These are phyloP conservation scores for Boletus smithii DNA, from an alignment of 1,284 basidiomycete genomes.

Conservation along the genomic window DNA sequence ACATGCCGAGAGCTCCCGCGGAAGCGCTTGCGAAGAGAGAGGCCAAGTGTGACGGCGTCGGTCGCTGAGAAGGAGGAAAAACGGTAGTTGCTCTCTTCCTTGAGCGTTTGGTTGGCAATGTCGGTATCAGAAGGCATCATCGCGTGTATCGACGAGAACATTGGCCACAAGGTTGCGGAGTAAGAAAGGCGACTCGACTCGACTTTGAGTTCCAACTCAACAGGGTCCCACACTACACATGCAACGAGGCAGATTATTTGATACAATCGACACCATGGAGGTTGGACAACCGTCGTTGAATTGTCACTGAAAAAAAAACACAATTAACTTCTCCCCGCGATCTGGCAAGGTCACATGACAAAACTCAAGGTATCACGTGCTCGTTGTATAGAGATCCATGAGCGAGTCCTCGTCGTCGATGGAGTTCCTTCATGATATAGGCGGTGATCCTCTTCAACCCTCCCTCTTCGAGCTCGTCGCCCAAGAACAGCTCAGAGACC, in stretches of 20 bases:
- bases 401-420: too few species aligned
- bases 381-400: too few species aligned
- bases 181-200: slow-evolving; percentile 8
- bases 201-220: background rate
- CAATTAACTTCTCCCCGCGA: too few species aligned
- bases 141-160: slow-evolving; percentile 57
- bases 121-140: slow-evolving; percentile 67
- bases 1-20: slow-evolving; percentile 65
- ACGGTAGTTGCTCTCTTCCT: slow-evolving; percentile 64
- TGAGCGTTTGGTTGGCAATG: slow-evolving; percentile 63
- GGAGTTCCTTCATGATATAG: slow-evolving; percentile 79
- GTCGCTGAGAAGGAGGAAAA: slow-evolving; percentile 70
- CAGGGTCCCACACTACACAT: too few species aligned
- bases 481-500: slow-evolving; percentile 89
- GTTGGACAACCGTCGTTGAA: too few species aligned
- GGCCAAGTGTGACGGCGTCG: slow-evolving; percentile 75
- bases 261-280: too few species aligned
- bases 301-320: too few species aligned
- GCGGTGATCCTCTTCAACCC: slow-evolving; percentile 73
- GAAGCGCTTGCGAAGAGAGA: slow-evolving; percentile 77
- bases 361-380: slow-evolving; percentile 30
- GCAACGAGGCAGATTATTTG: too few species aligned
- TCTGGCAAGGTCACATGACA: slow-evolving; percentile 28
- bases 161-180: slow-evolving; percentile 10
- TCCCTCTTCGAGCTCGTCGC: slow-evolving; percentile 95